Base-by-base conservation (phyloP, 2,329 filamentous ascomycete species). In the Cadophora sp. region DNA sequence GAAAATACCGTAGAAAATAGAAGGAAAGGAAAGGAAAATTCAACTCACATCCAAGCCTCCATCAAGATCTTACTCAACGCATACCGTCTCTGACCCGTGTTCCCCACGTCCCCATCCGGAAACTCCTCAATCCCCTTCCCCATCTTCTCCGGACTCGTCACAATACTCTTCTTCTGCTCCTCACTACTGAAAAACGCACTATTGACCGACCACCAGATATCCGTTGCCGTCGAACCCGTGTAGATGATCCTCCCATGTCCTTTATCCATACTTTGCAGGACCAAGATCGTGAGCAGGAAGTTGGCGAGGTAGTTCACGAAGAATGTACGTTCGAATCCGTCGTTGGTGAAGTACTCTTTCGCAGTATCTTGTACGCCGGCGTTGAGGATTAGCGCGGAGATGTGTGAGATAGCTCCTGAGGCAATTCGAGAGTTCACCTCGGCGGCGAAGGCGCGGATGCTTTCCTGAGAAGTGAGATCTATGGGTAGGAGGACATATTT, bases 321-420 rank as follows among this genome's bases (percentile, higher is more conserved):
- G 59, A 79, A 79, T 5, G 74, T 73, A 66, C 73, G 74, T 48
- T 79, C 78, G 47, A 76, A 76, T 9, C 77, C 77, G 56, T 79
- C 77, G 2, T 72, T 66, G 13, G 75, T 77, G 59, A 75, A 76
- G 11, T 69, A 71, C 51, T 77, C 75, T 3, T 65, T 68, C 30
- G 45, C 59, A 43, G 70, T 67, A 9, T 71, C 69, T 58, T 71
- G 58, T 50, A 66, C 67, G 1, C 68, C 73, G 5, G 73, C 73
- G 66, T 72, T 74, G 9, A 73, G 70, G 36, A 72, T 48, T 16
- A 75, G n/a, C 1, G 68, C 71, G 22, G 62, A 56, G 13, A 75
- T 74, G 7, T 43, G 70, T 22, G 73, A 69, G 18, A 74, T 66
- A 13, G 48, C 30, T 6, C 69, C 65, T 2, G 64, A 47, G 14